phyloP scores from a whole-genome alignment of 345 rosid genomes.

The Combretum micranthum region DNA sequence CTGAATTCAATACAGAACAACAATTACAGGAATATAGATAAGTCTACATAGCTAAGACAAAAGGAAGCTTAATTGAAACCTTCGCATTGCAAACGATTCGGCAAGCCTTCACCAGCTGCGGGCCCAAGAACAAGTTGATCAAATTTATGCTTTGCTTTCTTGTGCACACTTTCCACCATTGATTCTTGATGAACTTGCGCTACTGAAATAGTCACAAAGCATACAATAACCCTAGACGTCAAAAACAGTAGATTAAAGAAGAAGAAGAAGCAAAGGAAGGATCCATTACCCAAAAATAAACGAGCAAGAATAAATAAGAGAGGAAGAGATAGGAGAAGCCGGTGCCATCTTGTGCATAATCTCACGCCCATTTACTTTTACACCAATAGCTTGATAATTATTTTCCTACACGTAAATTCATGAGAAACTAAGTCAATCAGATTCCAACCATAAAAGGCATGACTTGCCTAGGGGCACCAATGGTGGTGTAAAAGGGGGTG shows the following conservation, averaged over 20 bases:
- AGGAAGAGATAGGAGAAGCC: conserved; percentile 44
- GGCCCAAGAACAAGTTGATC: conserved; percentile 73
- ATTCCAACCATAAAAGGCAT: too few relatives aligned
- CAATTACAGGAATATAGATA: not conserved
- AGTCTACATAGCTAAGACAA: not conserved
- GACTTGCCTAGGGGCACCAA: too few relatives aligned
- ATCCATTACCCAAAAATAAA: conserved; percentile 42
- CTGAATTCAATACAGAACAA: too few relatives aligned
- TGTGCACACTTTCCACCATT: conserved; percentile 13
- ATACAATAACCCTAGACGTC: not conserved
- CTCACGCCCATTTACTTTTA: conserved; percentile 27
- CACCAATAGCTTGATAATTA: too few relatives aligned
- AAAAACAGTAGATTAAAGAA: not conserved
- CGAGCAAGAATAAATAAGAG: conserved; percentile 50
- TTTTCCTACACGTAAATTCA: too few relatives aligned
- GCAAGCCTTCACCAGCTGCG: conserved; percentile 74
- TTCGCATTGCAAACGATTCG: conserved; percentile 72
- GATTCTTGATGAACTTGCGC: conserved; percentile 38
- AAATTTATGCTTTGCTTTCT: conserved; percentile 35
- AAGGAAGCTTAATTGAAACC: conserved; percentile 28
- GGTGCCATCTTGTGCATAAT: conserved; percentile 59
- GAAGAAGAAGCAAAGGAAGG: not conserved
- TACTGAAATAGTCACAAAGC: conserved; percentile 18
- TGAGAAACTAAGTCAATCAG: too few relatives aligned
- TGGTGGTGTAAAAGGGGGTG: too few relatives aligned